A percentile compares a stretch with the other conserved stretches of the same genome.
Conservation (phyloP, 179 eudicot species). For the Heliamphora pulchella region DNA sequence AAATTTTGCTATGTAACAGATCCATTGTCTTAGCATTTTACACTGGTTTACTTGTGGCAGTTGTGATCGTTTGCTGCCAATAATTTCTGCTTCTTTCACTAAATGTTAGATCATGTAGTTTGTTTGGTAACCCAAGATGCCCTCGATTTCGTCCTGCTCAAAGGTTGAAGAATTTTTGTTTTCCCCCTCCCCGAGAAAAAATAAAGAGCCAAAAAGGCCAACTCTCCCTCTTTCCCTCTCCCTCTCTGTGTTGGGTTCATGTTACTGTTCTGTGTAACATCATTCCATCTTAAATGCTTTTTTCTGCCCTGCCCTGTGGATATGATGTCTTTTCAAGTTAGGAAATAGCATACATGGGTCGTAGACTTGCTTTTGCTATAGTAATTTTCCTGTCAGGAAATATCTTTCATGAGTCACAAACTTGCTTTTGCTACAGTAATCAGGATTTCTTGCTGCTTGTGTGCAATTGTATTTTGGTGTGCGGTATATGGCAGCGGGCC, state of each 20-base stretch:
- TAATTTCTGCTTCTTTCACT: background rate
- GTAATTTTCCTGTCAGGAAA: background rate
- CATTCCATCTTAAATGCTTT: background rate
- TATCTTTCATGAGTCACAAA: background rate
- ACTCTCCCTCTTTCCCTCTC: background rate
- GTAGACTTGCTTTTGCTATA: too few species aligned
- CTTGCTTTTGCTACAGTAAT: background rate
- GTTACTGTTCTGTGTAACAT: too few species aligned
- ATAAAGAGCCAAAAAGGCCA: background rate
- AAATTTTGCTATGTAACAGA: background rate
- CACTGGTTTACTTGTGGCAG: background rate
- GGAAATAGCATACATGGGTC: too few species aligned
- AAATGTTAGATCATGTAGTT: background rate
- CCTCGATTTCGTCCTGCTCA: background rate
- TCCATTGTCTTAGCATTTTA: background rate
- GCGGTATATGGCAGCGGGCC: background rate
- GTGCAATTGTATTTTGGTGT: background rate
- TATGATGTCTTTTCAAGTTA: background rate
- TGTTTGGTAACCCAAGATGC: too few species aligned
- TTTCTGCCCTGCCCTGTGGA: background rate
- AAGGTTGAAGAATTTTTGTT: background rate
- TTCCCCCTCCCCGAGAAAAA: too few species aligned
- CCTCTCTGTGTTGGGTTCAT: background rate
- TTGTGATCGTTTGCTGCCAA: background rate
- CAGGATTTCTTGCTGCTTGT: background rate